Conservation (phyloP, 2,329 filamentous ascomycete species). For the Nemania sp. region DNA sequence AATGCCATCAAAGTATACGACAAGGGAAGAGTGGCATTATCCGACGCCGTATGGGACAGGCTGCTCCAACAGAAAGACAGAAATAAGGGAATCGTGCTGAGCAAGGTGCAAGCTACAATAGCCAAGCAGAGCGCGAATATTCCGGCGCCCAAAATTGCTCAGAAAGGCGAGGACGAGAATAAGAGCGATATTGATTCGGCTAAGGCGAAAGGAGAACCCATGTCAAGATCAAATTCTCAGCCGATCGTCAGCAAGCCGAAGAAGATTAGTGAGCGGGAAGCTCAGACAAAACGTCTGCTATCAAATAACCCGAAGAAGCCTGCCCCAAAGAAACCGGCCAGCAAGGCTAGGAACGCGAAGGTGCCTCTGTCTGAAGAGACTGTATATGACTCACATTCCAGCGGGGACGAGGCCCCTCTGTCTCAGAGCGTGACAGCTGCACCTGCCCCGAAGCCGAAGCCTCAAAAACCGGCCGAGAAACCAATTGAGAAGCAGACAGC, state of each 20-base stretch:
- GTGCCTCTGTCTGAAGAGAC: conserved; percentile 59
- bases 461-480: conserved; percentile 26
- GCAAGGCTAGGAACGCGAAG: conserved; percentile 50
- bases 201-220: conserved; percentile 47
- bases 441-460: conserved; percentile 39
- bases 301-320: conserved; percentile 47
- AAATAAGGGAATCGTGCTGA: conserved; percentile 62
- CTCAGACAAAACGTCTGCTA: conserved; percentile 59
- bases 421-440: conserved; percentile 42
- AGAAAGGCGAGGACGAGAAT: conserved; percentile 54
- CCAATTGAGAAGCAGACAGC: conserved; percentile 10
- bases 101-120: conserved; percentile 62
- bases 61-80: conserved; percentile 61
- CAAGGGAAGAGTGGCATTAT: conserved; percentile 57
- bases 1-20: conserved; percentile 64
- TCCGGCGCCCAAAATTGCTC: conserved; percentile 52
- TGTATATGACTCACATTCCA: conserved; percentile 59
- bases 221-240: conserved; percentile 56
- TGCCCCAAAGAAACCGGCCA: conserved; percentile 47
- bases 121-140: conserved; percentile 56
- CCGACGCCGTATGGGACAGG: conserved; percentile 63
- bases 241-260: conserved; percentile 57
- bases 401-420: conserved; percentile 53
- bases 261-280: conserved; percentile 57
- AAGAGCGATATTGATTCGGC: conserved; percentile 45